These are phyloP conservation scores for Blastobotrys petasosporus DNA, from an alignment of 1,139 yeast genomes.

Conservation along the genomic window DNA sequence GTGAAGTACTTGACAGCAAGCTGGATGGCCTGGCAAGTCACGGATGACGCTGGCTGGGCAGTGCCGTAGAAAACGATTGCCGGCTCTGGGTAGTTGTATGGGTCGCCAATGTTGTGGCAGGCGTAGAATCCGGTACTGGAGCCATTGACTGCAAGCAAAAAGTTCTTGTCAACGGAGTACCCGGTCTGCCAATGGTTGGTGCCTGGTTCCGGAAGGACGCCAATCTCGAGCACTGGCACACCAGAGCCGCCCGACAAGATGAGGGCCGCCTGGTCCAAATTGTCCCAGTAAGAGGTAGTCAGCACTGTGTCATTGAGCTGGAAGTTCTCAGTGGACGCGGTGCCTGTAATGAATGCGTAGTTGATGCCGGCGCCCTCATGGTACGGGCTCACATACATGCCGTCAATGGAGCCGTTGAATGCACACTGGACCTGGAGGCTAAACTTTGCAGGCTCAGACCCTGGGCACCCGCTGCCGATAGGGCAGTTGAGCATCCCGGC, in stretches of 20 bases:
- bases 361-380: conserved; percentile 52
- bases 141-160: conserved; percentile 1
- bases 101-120: conserved; percentile 12
- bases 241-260: not conserved
- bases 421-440: conserved; percentile 1
- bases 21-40: too few species aligned
- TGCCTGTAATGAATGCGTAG: conserved; percentile 31
- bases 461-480: not conserved
- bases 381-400: conserved; percentile 29
- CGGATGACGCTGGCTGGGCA: too few species aligned
- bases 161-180: conserved; percentile 1
- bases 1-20: too few species aligned
- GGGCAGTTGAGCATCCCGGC: not conserved
- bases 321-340: not conserved
- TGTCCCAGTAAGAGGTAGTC: conserved; percentile 18
- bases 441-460: not conserved
- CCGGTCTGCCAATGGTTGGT: conserved; percentile 2
- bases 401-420: conserved; percentile 19
- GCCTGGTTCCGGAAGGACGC: conserved; percentile 4
- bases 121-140: conserved; percentile 8
- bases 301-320: conserved; percentile 17
- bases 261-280: not conserved
- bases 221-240: conserved; percentile 3
- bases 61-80: conserved; percentile 6
- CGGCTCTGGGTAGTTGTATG: conserved; percentile 13